A percentile compares a stretch with the other conserved stretches of the same genome.
Conservation (phyloP, 1,284 basidiomycete species). For the Fomitopsis betulina region DNA sequence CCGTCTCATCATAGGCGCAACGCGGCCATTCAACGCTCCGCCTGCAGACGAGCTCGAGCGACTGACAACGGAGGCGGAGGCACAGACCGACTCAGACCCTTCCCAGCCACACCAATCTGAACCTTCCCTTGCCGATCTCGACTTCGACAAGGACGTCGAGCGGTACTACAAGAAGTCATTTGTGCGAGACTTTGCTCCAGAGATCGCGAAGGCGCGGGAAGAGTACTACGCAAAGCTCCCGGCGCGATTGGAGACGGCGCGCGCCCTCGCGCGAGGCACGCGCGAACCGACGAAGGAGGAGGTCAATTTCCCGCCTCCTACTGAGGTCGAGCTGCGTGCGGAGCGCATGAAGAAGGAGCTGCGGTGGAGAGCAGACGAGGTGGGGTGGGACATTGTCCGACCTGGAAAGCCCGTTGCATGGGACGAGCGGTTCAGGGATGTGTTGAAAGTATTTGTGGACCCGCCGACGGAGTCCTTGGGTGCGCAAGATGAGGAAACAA, state of each 20-base stretch:
- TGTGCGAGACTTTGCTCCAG: conserved; percentile 48
- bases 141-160: conserved; percentile 72
- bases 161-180: conserved; percentile 66
- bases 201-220: conserved; percentile 66
- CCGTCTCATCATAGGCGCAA: conserved; percentile 61
- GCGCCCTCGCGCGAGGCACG: conserved; percentile 71
- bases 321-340: conserved; percentile 81
- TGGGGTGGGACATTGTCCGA: conserved; percentile 75
- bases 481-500: conserved; percentile 7
- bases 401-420: conserved; percentile 63
- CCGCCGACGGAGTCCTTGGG: conserved; percentile 20
- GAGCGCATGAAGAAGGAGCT: conserved; percentile 86
- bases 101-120: conserved; percentile 22
- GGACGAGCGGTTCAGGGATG: conserved; percentile 70
- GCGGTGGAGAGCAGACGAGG: conserved; percentile 74
- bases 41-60: conserved; percentile 11
- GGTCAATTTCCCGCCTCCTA: conserved; percentile 74
- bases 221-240: conserved; percentile 78
- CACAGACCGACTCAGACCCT: conserved; percentile 11
- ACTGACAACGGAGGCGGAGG: conserved; percentile 4
- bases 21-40: conserved; percentile 56
- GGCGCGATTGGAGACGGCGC: conserved; percentile 67
- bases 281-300: conserved; percentile 89
- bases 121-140: conserved; percentile 50
- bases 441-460: conserved; percentile 61